phyloP scores from a whole-genome alignment of 2,329 filamentous ascomycete genomes.

The Neonectria magnoliae region DNA sequence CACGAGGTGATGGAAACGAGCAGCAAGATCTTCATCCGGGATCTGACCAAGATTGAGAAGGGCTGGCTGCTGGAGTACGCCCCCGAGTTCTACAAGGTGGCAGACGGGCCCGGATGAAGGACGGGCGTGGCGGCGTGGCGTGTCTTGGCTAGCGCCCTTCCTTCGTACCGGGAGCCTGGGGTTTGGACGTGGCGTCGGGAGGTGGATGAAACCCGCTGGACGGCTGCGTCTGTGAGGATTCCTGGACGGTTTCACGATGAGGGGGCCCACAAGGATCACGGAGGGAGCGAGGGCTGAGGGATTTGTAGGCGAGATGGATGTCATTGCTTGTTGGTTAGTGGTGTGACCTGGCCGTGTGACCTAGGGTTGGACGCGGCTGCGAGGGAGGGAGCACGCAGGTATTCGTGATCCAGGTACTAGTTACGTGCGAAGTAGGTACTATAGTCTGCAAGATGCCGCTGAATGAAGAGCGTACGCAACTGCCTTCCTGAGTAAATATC shows the following conservation, averaged over 20 bases:
- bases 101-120: slow-evolving; percentile 41
- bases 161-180: slow-evolving; percentile 2
- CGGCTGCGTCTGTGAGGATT: slow-evolving; percentile 20
- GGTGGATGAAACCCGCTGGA: slow-evolving; percentile 36
- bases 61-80: slow-evolving; percentile 92
- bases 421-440: not conserved
- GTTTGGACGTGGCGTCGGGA: slow-evolving; percentile 20
- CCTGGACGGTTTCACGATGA: slow-evolving; percentile 34
- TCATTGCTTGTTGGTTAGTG: slow-evolving; percentile 24
- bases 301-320: slow-evolving; percentile 26
- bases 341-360: slow-evolving; percentile 22
- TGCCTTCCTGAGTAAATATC: not conserved
- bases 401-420: not conserved
- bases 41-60: slow-evolving; percentile 94
- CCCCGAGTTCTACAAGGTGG: slow-evolving; percentile 80
- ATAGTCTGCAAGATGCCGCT: not conserved
- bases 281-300: slow-evolving; percentile 25
- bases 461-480: slow-evolving; percentile 6
- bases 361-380: slow-evolving; percentile 1
- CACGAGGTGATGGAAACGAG: slow-evolving; percentile 92
- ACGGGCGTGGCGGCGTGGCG: slow-evolving; percentile 9
- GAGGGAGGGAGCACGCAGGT: slow-evolving; percentile 3
- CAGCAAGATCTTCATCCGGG: slow-evolving; percentile 88
- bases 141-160: slow-evolving; percentile 7
- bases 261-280: slow-evolving; percentile 24